Evolutionary conservation across 2,329 filamentous ascomycete species (phyloP), one percentile per base, ranked within the genome.

Genomic region (Beauveria sp.): DNA sequence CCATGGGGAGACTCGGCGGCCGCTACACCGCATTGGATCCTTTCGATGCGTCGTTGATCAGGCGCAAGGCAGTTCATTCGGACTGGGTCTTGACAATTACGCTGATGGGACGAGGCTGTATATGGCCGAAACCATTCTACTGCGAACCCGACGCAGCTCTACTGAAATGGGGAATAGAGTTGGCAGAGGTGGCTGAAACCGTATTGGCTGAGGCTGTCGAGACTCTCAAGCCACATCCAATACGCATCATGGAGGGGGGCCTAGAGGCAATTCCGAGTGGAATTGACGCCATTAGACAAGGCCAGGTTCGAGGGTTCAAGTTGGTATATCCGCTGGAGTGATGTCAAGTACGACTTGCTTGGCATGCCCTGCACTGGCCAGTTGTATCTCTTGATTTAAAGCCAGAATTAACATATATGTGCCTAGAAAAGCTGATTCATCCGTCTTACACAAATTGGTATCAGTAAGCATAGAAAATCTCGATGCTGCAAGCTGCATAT

Each of bases 271-370:
- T 74, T 22, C 49, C 75, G 14, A 46, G 60, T 9, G 72, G 72
- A 1, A 52, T 75, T 22, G 67, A 70, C n/a, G 68, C 71, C 56
- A 53, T 73, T 45, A 65, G 64, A 59, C 64, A 69, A 7, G 69
- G 67, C 0, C 64, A 70, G 66, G 70, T 78, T 40, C 75, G 73
- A 58, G 76, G 71, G 14, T 70, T 70, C 28, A 79, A 79, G 70
- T 65, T 79, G 63, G 77, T 79, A 1, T 78, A 76, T 20, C 8
- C 26, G 45, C n/a, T 58, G 47, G 28, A 56, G 49, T 30, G 18
- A 22, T 40, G 28, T 16, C 6, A 24, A 22, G 14, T 5, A 43
- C 40, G 40, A 43, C 16, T 43, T n/a, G 18, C 40, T n/a, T n/a
- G 6, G 8, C 40, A 43, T n/a, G 40, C 18, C 6, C 40, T 4